A percentile compares a stretch with the other conserved stretches of the same genome.
phyloP scores from a whole-genome alignment of 2,329 filamentous ascomycete species.

The Metarhizium robertsii region DNA sequence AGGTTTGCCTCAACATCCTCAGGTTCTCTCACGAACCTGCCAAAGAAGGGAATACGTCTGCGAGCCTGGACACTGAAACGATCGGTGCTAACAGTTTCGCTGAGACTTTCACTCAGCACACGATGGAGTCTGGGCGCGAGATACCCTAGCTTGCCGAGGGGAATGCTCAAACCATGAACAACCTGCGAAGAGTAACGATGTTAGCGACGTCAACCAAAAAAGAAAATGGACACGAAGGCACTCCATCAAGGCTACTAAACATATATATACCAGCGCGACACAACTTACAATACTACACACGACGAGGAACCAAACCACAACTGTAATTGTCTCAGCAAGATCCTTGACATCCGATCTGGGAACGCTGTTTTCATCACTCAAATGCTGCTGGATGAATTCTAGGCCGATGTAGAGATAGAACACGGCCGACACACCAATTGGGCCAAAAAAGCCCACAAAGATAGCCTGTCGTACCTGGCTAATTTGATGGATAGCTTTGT shows the following conservation, averaged over 20 bases:
- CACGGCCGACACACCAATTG: constrained; percentile 81
- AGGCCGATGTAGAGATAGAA: constrained; percentile 80
- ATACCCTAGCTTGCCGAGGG: constrained; percentile 57
- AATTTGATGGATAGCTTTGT: constrained; percentile 72
- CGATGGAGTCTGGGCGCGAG: constrained; percentile 52
- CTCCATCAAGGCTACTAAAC: background rate
- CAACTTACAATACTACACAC: constrained; percentile 73
- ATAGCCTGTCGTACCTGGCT: constrained; percentile 63
- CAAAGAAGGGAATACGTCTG: background rate
- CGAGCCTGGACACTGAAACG: background rate
- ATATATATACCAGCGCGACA: background rate
- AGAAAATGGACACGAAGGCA: constrained; percentile 5
- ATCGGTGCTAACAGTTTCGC: background rate
- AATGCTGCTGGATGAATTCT: constrained; percentile 54
- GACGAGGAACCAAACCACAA: constrained; percentile 79
- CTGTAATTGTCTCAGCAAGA: constrained; percentile 55
- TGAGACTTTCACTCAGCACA: constrained; percentile 15
- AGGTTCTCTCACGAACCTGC: background rate
- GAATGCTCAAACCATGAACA: constrained; percentile 76
- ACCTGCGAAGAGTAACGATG: constrained; percentile 25
- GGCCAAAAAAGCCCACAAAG: constrained; percentile 89
- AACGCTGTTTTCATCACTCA: constrained; percentile 47
- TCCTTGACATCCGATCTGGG: constrained; percentile 55
- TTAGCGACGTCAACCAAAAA: constrained; percentile 23
- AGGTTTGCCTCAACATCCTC: background rate